Percentiles rank a stretch among this genome's conserved stretches.
phyloP scores from a whole-genome alignment of 225 moss, liverwort and hornwort species.

The Polytrichum formosum region DNA sequence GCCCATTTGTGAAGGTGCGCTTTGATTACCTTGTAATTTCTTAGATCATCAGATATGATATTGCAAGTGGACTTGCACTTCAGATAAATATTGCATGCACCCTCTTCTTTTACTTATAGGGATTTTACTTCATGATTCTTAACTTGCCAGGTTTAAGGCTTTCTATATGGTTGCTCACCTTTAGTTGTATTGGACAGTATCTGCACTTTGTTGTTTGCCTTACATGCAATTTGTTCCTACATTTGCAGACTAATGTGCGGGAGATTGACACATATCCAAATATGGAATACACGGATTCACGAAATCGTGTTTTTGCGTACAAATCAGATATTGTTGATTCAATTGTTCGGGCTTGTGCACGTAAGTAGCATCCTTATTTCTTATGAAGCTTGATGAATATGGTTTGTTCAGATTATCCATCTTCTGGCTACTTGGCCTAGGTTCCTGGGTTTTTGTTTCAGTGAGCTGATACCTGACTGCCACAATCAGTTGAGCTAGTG shows the following conservation, averaged over 20 bases:
- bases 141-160: too few species aligned
- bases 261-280: constrained; percentile 94
- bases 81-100: neutral
- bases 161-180: too few species aligned
- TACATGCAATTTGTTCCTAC: constrained; percentile 11
- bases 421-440: too few species aligned
- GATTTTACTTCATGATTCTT: too few species aligned
- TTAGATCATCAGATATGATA: too few species aligned
- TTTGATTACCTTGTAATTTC: neutral
- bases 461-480: too few species aligned
- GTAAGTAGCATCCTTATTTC: constrained; percentile 43
- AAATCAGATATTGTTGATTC: constrained; percentile 76
- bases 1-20: constrained; percentile 83
- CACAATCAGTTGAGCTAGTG: too few species aligned
- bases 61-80: too few species aligned
- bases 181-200: neutral
- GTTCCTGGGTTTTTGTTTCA: too few species aligned
- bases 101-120: neutral
- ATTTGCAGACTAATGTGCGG: constrained; percentile 70
- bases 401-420: too few species aligned
- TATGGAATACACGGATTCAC: constrained; percentile 79
- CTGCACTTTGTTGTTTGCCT: too few species aligned
- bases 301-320: constrained; percentile 78
- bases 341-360: constrained; percentile 94
- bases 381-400: neutral